Evolutionary conservation across 495 filamentous ascomycete species (phyloP).

Genomic region (Neurospora intermedia): DNA sequence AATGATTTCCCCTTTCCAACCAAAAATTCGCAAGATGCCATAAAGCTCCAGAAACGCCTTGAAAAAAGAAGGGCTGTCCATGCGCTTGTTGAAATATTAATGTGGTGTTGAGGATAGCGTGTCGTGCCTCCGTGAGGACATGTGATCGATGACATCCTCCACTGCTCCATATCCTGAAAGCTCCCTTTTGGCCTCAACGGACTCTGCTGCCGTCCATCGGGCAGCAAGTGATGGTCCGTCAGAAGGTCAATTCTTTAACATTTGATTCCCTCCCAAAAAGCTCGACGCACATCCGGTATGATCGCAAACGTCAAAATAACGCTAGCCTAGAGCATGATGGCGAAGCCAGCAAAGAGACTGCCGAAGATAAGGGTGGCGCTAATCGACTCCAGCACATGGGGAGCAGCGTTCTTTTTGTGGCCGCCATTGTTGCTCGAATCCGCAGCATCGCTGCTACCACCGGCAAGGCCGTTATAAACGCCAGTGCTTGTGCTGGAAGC

Average conservation of each 20-base stretch:
- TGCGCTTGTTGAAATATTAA: neutral
- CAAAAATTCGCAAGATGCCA: neutral
- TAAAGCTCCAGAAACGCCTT: neutral
- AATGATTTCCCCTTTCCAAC: neutral
- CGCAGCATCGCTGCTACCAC: constrained; percentile 12
- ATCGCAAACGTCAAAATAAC: neutral
- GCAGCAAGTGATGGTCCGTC: neutral
- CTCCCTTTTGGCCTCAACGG: neutral
- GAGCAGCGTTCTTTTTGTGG: constrained; percentile 21
- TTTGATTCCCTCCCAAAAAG: neutral
- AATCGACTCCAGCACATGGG: constrained; percentile 3
- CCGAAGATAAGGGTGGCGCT: constrained; percentile 35
- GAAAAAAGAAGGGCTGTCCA: neutral
- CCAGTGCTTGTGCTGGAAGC: constrained; percentile 21
- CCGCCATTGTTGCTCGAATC: constrained; percentile 5
- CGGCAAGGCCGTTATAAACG: constrained; percentile 42
- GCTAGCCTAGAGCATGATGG: constrained; percentile 41
- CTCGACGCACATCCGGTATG: neutral
- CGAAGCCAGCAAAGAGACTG: constrained; percentile 54
- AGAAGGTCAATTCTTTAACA: neutral
- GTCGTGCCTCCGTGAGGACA: neutral
- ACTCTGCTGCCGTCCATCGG: neutral
- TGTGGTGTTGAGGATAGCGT: neutral
- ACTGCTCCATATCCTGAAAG: neutral
- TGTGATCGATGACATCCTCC: neutral